Conservation (phyloP, 2,329 filamentous ascomycete genomes). For the Diaporthe batatas region DNA sequence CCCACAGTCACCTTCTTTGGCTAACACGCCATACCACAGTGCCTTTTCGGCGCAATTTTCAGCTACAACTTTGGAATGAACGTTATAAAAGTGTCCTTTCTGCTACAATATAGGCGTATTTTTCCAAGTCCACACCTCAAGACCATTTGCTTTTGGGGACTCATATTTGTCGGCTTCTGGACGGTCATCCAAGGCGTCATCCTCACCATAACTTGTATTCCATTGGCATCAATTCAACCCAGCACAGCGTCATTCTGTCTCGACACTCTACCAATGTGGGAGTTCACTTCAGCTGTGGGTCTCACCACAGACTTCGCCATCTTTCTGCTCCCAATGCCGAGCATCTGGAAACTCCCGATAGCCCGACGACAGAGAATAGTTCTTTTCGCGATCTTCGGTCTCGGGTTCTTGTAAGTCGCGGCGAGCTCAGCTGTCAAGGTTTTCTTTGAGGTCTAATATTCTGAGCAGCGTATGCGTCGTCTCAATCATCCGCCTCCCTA, state of each 20-base stretch:
- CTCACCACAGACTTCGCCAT: conserved; percentile 49
- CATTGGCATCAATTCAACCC: conserved; percentile 46
- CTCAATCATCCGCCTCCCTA: conserved; percentile 51
- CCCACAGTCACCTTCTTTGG: no score
- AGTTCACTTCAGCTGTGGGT: conserved; percentile 49
- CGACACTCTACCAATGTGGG: conserved; percentile 50
- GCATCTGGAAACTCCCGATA: conserved; percentile 47
- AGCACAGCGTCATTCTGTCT: conserved; percentile 47
- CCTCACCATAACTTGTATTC: conserved; percentile 48
- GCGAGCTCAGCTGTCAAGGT: background rate
- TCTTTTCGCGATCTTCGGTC: conserved; percentile 49
- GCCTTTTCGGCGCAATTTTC: conserved; percentile 47
- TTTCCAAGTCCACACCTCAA: conserved; percentile 46
- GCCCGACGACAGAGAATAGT: conserved; percentile 47
- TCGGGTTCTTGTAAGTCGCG: conserved; percentile 50
- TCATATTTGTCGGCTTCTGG: conserved; percentile 48
- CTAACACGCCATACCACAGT: conserved; percentile 42
- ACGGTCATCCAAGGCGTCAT: conserved; percentile 47
- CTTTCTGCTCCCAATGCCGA: conserved; percentile 48
- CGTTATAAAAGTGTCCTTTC: conserved; percentile 50
- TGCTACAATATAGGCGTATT: conserved; percentile 52
- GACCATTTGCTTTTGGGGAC: conserved; percentile 46
- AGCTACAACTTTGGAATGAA: conserved; percentile 51
- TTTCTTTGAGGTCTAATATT: background rate
- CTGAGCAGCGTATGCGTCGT: conserved; percentile 50